Base-by-base conservation (phyloP, 108 stramenopile genomes). In the Schizochytrium sp. region DNA sequence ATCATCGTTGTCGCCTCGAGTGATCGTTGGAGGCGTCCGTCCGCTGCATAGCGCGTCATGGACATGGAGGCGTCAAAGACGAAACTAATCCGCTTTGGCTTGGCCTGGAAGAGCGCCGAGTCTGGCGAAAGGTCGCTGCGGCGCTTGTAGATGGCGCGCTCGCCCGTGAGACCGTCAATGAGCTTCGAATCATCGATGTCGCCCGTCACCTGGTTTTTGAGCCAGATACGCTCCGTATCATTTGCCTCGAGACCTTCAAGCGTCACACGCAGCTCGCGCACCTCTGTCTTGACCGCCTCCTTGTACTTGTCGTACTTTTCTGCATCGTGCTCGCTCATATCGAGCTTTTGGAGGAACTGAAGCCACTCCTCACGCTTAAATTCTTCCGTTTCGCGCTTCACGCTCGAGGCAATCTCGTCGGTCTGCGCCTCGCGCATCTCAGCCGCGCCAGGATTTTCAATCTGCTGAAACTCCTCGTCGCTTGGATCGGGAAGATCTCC, bases 41-140 rank as follows among this genome's bases (percentile, higher is more conserved):
- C 97, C 72, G 94, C 92, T 89, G 96, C 95, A 88, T 96, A 97
- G 28, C 97, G 91, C 88, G 96, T 96, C 97, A 97, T 97, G 18
- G 92, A 92, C 51, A 93, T 96, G 29, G 92, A 92, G 0, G 92
- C 88, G 72, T 97, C 97, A 57, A 96, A 91, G 43, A 97, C 94
- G 87, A 97, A 91, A 34, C 91, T 90, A 45, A 53, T 83, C 1
- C 48, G 45, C 76, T 83, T 83, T 45, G 76, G 76, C 44, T 19
- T 51, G 19, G 87, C 44, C 57, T 57, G 21, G 34, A 57, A 47
- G 53, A 44, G 91, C 76, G 53, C 88, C 45, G 6, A 91, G 60
- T 90, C 72, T 34, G 5, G 91, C 57, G 92, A 88, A 28, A 90
- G 90, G 12, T 69, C 91, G 10, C 95, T 96, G 14, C 97, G 91